Evolutionary conservation across 345 rosid species (phyloP).

Genomic region (Hibiscus tridactylites): DNA sequence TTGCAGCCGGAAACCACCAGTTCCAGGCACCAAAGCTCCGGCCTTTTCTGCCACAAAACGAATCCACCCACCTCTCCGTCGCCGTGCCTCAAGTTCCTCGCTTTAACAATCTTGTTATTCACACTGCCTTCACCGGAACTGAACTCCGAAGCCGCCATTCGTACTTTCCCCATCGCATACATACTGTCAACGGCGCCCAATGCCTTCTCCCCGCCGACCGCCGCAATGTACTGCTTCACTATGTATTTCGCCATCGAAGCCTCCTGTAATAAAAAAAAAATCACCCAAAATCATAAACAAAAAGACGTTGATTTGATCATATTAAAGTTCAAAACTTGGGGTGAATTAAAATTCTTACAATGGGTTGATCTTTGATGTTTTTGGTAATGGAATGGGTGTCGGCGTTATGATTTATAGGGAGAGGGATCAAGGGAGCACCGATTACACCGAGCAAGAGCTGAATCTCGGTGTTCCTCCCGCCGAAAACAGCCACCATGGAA

Average conservation of each 20-base stretch:
- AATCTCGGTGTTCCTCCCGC: conserved; percentile 61
- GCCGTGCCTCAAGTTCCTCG: conserved; percentile 37
- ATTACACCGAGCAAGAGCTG: conserved; percentile 87
- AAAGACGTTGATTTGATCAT: not conserved
- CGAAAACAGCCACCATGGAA: conserved; percentile 36
- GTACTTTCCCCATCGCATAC: conserved; percentile 95
- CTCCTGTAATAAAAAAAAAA: conserved; percentile 37
- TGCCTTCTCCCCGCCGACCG: conserved; percentile 78
- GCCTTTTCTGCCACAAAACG: conserved; percentile 84
- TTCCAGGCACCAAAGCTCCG: conserved; percentile 87
- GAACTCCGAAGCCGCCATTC: conserved; percentile 79
- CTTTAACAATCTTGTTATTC: conserved; percentile 34
- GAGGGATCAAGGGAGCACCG: conserved; percentile 92
- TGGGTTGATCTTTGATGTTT: conserved; percentile 49
- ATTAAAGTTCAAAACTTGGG: not conserved
- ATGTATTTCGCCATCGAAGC: conserved; percentile 87
- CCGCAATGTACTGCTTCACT: conserved; percentile 82
- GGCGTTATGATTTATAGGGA: conserved; percentile 41
- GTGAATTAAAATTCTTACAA: conserved; percentile 33
- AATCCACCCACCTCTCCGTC: conserved; percentile 84
- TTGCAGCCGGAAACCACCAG: conserved; percentile 81
- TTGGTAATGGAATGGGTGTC: conserved; percentile 24
- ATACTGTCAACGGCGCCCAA: conserved; percentile 56
- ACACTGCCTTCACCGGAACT: conserved; percentile 54
- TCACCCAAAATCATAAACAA: not conserved